Conservation (phyloP, 2,329 filamentous ascomycete genomes). For the Venturia carpophila region DNA sequence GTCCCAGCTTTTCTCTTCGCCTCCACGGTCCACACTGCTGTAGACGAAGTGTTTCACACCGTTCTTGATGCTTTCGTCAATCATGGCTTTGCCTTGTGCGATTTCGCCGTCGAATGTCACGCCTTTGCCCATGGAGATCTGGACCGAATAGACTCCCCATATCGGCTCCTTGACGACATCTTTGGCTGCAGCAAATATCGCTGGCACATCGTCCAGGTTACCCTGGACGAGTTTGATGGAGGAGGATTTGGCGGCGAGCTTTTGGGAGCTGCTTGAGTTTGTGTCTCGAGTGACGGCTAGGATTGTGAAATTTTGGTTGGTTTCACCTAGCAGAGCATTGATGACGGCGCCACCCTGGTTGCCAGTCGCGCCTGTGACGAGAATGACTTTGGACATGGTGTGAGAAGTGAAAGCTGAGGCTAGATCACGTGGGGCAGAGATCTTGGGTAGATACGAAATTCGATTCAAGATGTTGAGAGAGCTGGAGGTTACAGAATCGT, state of each 20-base stretch:
- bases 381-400: constrained; percentile 35
- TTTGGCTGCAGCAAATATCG: constrained; percentile 43
- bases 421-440: constrained; percentile 7
- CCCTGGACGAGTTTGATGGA: constrained; percentile 49
- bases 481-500: background rate
- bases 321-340: constrained; percentile 37
- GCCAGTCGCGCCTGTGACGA: constrained; percentile 40
- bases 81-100: constrained; percentile 32
- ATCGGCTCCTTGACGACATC: constrained; percentile 35
- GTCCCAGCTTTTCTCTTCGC: constrained; percentile 21
- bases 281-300: constrained; percentile 54
- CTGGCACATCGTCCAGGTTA: constrained; percentile 42
- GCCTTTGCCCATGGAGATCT: constrained; percentile 33
- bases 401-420: background rate
- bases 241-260: constrained; percentile 36
- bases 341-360: constrained; percentile 42
- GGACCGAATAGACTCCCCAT: constrained; percentile 57
- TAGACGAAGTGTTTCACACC: constrained; percentile 33
- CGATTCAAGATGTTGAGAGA: background rate
- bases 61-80: constrained; percentile 28
- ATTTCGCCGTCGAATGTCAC: constrained; percentile 26
- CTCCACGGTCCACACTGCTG: constrained; percentile 32
- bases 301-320: constrained; percentile 40
- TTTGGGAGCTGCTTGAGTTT: constrained; percentile 43
- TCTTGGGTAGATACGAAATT: background rate